Base-by-base conservation (phyloP, 2,329 filamentous ascomycete species). In the Chaetomium sp. region DNA sequence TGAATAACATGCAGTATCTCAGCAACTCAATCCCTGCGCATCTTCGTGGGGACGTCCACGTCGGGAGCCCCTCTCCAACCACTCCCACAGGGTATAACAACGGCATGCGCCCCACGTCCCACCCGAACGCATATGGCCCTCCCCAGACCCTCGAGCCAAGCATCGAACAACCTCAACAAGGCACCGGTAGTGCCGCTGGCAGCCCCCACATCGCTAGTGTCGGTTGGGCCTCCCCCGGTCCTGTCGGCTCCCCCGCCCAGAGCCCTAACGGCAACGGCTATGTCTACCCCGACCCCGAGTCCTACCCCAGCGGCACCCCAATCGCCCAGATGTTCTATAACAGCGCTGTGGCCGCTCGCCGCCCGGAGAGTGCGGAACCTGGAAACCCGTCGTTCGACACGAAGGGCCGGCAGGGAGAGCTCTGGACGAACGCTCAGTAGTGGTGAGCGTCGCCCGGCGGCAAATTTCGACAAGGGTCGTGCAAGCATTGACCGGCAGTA, bases 191-290 rank as follows among this genome's bases (percentile, higher is more conserved):
- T 68, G 86, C 82, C n/a, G 84, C 77, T 55, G 88, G 88, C 52
- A 96, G 91, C 70, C 91, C 92, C 50, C 91, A 96, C 70, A 89
- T 96, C 84, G 73, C 75, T 59, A 84, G 80, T 58, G 80, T 89
- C 59, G 88, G 89, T 53, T 96, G 92, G 91, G 88, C 90, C 62
- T 95, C 91, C 4, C 91, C 91, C 4, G 83, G 85, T 2, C 88
- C 91, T 62, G 82, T 84, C 61, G 80, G 81, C 36, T 84, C 90
- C 62, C 84, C 87, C 8, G 86, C 87, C 7, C 87, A 91, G 59
- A 77, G 74, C 65, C 75, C 72, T 36, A 72, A 76, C 45, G 81
- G 79, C 45, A 83, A 81, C 49, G 78, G 77, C 60, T 91, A 90
- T 61, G 84, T 88, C 59, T 96, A 95, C 67, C 84, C 87, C 6